A percentile compares a stretch with the other conserved stretches of the same genome.
Evolutionary conservation across 805 yeast species (phyloP).

Genomic region (Myxozyma kluyveri): DNA sequence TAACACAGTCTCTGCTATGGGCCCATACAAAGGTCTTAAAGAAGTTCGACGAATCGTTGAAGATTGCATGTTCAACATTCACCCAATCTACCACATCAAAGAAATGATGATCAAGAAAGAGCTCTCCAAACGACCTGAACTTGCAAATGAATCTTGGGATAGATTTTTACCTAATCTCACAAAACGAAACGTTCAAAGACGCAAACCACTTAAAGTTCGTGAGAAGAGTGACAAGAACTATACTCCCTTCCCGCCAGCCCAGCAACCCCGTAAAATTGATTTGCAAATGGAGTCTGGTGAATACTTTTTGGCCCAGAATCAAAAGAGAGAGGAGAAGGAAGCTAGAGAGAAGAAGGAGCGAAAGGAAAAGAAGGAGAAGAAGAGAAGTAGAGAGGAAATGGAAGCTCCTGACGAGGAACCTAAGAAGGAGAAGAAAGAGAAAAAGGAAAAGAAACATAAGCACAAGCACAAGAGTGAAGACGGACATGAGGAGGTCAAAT

Average conservation of each 20-base stretch:
- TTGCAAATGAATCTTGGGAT: slow-evolving; percentile 95
- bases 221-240: slow-evolving; percentile 66
- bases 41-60: slow-evolving; percentile 91
- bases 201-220: slow-evolving; percentile 72
- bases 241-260: slow-evolving; percentile 99
- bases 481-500: background rate
- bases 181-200: slow-evolving; percentile 92
- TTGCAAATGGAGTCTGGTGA: slow-evolving; percentile 97
- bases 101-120: slow-evolving; percentile 97
- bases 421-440: slow-evolving; percentile 22
- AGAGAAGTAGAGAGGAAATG: slow-evolving; percentile 71
- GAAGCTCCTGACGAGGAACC: slow-evolving; percentile 53
- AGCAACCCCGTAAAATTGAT: slow-evolving; percentile 94
- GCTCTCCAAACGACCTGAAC: slow-evolving; percentile 88
- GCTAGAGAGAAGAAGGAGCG: slow-evolving; percentile 76
- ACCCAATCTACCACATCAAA: slow-evolving; percentile 96
- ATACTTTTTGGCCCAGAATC: slow-evolving; percentile 85
- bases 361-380: slow-evolving; percentile 66
- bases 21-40: slow-evolving; percentile 89
- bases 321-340: slow-evolving; percentile 67
- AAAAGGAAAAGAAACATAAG: slow-evolving; percentile 6
- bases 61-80: slow-evolving; percentile 94
- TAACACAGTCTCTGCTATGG: slow-evolving; percentile 95
- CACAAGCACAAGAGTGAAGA: slow-evolving; percentile 8
- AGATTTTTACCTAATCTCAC: slow-evolving; percentile 94